Evolutionary conservation across 495 filamentous ascomycete genomes (phyloP), one percentile per base, ranked within the genome.

Genomic region (Xylaria scruposa): DNA sequence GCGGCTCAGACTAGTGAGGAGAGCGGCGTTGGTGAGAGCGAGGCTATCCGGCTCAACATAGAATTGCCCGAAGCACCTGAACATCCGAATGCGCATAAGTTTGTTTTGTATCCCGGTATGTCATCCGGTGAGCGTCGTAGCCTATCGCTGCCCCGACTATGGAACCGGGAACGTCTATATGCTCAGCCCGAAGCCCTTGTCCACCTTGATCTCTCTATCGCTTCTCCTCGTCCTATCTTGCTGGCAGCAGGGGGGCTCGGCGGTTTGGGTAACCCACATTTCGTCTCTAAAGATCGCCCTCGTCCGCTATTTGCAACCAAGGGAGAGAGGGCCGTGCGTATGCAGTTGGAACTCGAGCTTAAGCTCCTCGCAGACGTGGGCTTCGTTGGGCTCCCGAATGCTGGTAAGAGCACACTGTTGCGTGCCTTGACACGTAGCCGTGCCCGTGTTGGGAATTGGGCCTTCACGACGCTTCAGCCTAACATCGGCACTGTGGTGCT

Each of bases 311-410:
- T 94, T 79, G 97, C 95, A 9, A 97, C 94, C 1, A 91, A 90
- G 73, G 96, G 96, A 21, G 93, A 96, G 74, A 83, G 85, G 44
- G 93, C 93, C 58, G 89, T 93, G 79, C 90, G 87, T 31, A 81
- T 99, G 70, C 88, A 90, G 40, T 82, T 99, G 15, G 92, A 97
- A 74, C 89, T 99, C 65, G 96, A 99, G 79, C 87, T 99, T 69
- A 98, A 98, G 83, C 85, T 99, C 4, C 89, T 99, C 12, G 96
- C 96, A 17, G 96, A 99, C 81, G 91, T 99, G 21, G 96, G 95
- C 1, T 85, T 99, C 12, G 96, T 99, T 33, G 96, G 96, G 1
- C 88, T 97, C 62, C 97, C 96, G 0, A 99, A 99, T 79, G 96
- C 97, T 2, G 96, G 96, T 15, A 99, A 99, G 79, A 96, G 92